phyloP scores from a whole-genome alignment of 208 protist species.

The Acanthamoeba sp. region DNA sequence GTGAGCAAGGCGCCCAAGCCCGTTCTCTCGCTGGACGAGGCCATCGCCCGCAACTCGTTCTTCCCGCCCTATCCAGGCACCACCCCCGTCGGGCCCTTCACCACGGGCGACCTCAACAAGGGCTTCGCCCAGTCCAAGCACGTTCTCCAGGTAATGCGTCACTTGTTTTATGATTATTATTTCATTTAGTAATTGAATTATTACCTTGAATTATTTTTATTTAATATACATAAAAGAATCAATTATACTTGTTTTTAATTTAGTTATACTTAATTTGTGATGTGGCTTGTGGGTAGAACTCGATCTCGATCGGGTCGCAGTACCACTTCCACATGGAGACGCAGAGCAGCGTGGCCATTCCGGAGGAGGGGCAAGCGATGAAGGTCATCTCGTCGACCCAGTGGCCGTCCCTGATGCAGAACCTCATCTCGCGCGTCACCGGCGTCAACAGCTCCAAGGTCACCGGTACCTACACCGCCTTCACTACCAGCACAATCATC shows the following conservation, averaged over 20 bases:
- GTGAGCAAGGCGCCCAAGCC: conserved; percentile 22
- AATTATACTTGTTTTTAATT: not conserved
- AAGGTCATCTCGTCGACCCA: conserved; percentile 24
- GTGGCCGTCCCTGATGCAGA: conserved; percentile 1
- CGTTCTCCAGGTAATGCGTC: conserved; percentile 6
- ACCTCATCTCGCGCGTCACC: conserved; percentile 5
- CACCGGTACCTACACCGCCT: too few relatives aligned
- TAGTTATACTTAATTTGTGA: not conserved
- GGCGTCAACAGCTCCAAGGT: conserved; percentile 26
- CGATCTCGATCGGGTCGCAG: conserved; percentile 45
- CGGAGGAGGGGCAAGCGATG: conserved; percentile 52
- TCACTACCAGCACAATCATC: too few relatives aligned
- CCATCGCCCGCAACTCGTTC: conserved; percentile 38
- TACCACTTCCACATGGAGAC: conserved; percentile 76
- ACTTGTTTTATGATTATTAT: not conserved
- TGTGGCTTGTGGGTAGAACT: not conserved
- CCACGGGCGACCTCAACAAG: conserved; percentile 35
- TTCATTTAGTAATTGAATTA: too few relatives aligned
- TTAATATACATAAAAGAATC: too few relatives aligned
- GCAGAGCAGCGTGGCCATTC: conserved; percentile 58
- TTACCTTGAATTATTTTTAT: too few relatives aligned
- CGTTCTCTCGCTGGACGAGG: conserved; percentile 27
- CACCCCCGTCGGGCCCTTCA: conserved; percentile 15
- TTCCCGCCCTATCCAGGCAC: conserved; percentile 32
- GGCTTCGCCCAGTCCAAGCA: conserved; percentile 16